Conservation (phyloP, 164 flowering plant genomes). For the Akebia trifoliata region DNA sequence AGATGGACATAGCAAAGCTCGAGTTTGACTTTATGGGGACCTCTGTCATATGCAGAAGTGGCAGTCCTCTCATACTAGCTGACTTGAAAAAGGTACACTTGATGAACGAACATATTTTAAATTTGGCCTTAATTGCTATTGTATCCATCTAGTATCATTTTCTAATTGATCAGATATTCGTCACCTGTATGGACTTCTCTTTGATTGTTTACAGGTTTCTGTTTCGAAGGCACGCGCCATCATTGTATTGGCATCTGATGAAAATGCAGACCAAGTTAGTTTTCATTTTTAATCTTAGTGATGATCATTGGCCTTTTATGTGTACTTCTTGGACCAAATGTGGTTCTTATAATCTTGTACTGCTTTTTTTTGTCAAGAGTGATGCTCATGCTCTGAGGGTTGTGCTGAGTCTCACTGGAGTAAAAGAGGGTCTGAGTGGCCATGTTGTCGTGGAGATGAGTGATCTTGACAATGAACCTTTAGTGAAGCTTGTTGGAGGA, state of each 20-base stretch:
- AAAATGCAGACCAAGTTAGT: conserved; percentile 89
- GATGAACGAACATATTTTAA: neutral
- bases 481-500: conserved; percentile 97
- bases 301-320: neutral
- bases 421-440: conserved; percentile 79
- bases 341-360: conserved; percentile 4
- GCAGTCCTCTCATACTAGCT: conserved; percentile 91
- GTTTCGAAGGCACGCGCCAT: conserved; percentile 93
- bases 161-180: neutral
- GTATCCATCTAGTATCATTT: neutral
- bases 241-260: conserved; percentile 87
- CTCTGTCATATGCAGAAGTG: conserved; percentile 92
- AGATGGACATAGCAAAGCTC: conserved; percentile 81
- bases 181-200: neutral
- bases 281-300: neutral
- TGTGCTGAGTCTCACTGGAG: conserved; percentile 94
- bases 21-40: conserved; percentile 95
- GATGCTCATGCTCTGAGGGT: conserved; percentile 96
- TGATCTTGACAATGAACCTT: conserved; percentile 89
- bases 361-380: conserved; percentile 43
- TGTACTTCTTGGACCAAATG: neutral
- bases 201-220: conserved; percentile 47
- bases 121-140: neutral
- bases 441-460: conserved; percentile 98
- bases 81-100: conserved; percentile 74